phyloP scores from a whole-genome alignment of 441 rosid species.

The Erysimum cheiri region DNA sequence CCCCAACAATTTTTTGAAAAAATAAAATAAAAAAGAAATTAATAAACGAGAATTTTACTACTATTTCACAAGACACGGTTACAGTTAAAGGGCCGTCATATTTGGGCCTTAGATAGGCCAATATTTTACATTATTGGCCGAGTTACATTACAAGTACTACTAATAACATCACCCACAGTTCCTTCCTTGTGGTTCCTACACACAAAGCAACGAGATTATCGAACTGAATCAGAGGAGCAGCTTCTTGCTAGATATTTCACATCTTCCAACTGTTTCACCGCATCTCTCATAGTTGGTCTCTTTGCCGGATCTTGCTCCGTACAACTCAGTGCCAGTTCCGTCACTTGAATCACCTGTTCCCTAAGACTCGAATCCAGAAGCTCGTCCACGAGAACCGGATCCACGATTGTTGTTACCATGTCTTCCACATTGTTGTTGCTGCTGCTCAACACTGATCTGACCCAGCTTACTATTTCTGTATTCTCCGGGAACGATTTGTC shows the following conservation, averaged over 20 bases:
- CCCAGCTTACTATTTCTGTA: conserved; percentile 66
- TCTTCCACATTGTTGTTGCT: conserved; percentile 41
- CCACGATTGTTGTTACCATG: conserved; percentile 47
- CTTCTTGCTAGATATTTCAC: conserved; percentile 35
- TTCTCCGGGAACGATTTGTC: conserved; percentile 56
- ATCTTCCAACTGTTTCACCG: conserved; percentile 58
- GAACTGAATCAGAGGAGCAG: conserved; percentile 39
- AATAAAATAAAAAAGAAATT: not conserved
- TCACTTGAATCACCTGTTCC: conserved; percentile 53
- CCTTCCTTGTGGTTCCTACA: not conserved
- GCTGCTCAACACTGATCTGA: conserved; percentile 49
- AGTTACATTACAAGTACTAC: conserved; percentile 3
- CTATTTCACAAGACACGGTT: not conserved
- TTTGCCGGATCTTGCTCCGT: conserved; percentile 58
- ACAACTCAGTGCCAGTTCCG: conserved; percentile 60
- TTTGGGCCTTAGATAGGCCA: conserved; percentile 16
- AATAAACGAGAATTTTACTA: not conserved
- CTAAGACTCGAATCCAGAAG: conserved; percentile 50
- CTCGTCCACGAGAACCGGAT: conserved; percentile 55
- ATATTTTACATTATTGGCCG: conserved; percentile 13
- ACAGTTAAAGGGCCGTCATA: not conserved
- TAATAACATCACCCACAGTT: not conserved
- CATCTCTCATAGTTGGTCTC: conserved; percentile 80
- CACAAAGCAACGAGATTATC: conserved; percentile 14
- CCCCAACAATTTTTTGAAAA: not conserved